Evolutionary conservation across 208 protist species (phyloP).

Genomic region (Acanthamoeba healyi): DNA sequence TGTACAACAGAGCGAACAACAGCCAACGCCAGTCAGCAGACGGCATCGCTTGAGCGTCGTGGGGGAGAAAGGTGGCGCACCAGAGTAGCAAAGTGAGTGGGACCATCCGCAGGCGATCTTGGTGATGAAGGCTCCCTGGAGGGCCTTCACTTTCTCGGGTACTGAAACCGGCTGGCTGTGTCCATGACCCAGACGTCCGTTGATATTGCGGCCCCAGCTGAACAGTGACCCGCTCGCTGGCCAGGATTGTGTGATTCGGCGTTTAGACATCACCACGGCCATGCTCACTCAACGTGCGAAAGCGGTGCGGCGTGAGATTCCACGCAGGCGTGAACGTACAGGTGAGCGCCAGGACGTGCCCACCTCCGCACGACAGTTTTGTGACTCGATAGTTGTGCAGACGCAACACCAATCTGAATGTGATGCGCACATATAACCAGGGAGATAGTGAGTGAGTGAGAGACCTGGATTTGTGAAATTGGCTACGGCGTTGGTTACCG

Average conservation of each 20-base stretch:
- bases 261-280: no score
- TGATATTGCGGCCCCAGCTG: not conserved
- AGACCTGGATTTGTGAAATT: no score
- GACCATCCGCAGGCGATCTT: conserved; percentile 28
- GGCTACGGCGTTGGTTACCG: not conserved
- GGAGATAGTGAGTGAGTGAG: no score
- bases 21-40: no score
- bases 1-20: no score
- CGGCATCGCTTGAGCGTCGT: no score
- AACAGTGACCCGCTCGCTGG: conserved; percentile 10
- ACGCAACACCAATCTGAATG: not conserved
- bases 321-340: no score
- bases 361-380: not conserved
- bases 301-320: no score
- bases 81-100: conserved; percentile 16
- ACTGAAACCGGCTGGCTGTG: not conserved
- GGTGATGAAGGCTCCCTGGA: conserved; percentile 42
- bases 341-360: not conserved
- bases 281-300: no score
- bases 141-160: not conserved
- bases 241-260: no score
- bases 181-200: not conserved
- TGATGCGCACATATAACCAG: no score
- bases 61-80: not conserved
- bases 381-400: conserved; percentile 26